Base-by-base conservation (phyloP, 805 yeast genomes). In the Barnettozyma salicaria region DNA sequence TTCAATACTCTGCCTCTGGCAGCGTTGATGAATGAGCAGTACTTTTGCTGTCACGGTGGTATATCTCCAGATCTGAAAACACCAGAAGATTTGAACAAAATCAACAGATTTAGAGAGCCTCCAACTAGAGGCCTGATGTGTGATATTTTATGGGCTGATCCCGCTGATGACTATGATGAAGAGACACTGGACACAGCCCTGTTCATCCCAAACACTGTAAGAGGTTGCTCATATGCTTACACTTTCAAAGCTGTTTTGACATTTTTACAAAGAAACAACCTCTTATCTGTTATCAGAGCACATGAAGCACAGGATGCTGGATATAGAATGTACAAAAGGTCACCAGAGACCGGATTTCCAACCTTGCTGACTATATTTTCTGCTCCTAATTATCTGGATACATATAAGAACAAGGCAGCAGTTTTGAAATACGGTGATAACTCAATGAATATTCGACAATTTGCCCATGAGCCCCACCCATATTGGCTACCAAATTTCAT, bases 261-360 rank as follows among this genome's bases (percentile, higher is more conserved):
- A 30, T 90, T 90, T 51, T 65, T 90, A 50, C 81, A 82, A 48
- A 68, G 77, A 36, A 90, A 87, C 27, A 82, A 85, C 17, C 64
- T 90, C 25, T 64, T 90, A 22, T 81, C 88, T n/a, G 75, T 90
- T 24, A 86, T 90, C 31, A 71, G 98, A 41, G 97, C 97, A 1
- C 98, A 90, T 59, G 97, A 90, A 63, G 97, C 97, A 1, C 98
- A 90, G 61, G 97, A 90, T 60, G 89, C 92, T 8, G 98, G 98
- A 25, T 90, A 89, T 61, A 68, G 96, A 56, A 92, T 92, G 86
- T 90, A 90, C 63, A 82, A 80, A 50, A 76, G 85, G 47, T 85
- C 96, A 2, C 73, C 76, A 43, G 70, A 83, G 4, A 78, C 88
- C 53, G 94, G 94, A 10, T 90, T 90, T 57, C 97, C 97, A 2